Conservation (phyloP, 2,329 filamentous ascomycete species). For the Fusarium sulawesiense region DNA sequence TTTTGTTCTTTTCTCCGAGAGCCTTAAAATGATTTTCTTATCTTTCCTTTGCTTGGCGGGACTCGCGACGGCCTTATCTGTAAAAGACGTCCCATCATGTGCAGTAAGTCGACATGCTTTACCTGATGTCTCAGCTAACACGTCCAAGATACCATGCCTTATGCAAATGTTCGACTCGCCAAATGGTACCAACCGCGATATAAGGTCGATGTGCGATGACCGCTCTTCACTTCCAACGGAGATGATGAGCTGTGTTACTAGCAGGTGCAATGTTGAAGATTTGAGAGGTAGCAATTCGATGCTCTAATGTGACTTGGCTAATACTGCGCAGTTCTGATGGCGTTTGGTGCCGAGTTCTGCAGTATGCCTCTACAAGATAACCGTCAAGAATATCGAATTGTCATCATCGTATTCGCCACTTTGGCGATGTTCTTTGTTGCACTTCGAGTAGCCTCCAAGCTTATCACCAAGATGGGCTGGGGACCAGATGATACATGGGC, state of each 20-base stretch:
- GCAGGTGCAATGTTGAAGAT: neutral
- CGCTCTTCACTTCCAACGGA: neutral
- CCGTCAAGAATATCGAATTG: neutral
- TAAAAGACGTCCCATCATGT: neutral
- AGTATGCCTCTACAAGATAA: neutral
- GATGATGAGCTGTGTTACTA: neutral
- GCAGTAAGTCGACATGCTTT: neutral
- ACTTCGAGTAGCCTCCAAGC: neutral
- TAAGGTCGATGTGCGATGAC: neutral
- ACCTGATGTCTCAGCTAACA: neutral
- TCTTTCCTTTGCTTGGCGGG: neutral
- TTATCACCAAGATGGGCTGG: neutral
- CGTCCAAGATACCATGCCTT: neutral
- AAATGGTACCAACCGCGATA: neutral
- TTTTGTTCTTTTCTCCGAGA: neutral
- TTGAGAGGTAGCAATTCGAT: neutral
- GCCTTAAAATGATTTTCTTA: neutral
- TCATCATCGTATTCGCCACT: accelerated
- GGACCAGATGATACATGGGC: neutral
- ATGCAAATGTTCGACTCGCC: neutral
- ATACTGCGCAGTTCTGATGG: neutral
- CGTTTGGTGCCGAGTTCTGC: neutral
- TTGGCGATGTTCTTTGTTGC: accelerated
- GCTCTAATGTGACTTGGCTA: neutral
- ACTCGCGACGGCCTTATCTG: neutral